phyloP scores from a whole-genome alignment of 2,329 filamentous ascomycete species.

The Tolypocladium tundrense region DNA sequence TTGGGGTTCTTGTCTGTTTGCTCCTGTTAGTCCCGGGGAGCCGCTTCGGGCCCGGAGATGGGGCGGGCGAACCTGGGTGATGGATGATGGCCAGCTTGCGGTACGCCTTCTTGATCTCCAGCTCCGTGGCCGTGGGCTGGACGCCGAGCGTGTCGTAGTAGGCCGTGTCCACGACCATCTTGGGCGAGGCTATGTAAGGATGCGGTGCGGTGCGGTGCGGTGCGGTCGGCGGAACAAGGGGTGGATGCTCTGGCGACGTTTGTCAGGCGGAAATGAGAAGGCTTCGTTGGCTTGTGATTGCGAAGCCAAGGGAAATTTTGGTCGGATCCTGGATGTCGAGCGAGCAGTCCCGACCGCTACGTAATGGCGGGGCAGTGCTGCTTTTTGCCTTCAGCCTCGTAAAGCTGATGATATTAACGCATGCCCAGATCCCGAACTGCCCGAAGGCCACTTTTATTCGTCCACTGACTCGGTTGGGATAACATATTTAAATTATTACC shows the following conservation, averaged over 20 bases:
- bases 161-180: conserved; percentile 78
- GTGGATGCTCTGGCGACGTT: conserved; percentile 1
- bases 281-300: neutral
- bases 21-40: neutral
- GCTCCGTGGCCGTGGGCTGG: conserved; percentile 70
- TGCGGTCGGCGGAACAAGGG: neutral
- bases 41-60: neutral
- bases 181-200: conserved; percentile 11
- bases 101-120: conserved; percentile 97
- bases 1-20: conserved; percentile 86
- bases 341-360: conserved; percentile 11
- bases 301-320: conserved; percentile 7
- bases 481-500: neutral
- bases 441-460: neutral
- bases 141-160: conserved; percentile 88
- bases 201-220: neutral
- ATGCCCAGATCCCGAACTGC: neutral
- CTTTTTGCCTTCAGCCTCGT: neutral
- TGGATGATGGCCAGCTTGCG: conserved; percentile 89
- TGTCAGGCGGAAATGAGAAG: neutral
- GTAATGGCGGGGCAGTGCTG: conserved; percentile 27
- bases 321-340: neutral
- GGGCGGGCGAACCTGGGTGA: conserved; percentile 57
- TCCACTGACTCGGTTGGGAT: neutral
- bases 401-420: neutral